phyloP scores from a whole-genome alignment of 345 rosid genomes.

The Ceriops tagal region DNA sequence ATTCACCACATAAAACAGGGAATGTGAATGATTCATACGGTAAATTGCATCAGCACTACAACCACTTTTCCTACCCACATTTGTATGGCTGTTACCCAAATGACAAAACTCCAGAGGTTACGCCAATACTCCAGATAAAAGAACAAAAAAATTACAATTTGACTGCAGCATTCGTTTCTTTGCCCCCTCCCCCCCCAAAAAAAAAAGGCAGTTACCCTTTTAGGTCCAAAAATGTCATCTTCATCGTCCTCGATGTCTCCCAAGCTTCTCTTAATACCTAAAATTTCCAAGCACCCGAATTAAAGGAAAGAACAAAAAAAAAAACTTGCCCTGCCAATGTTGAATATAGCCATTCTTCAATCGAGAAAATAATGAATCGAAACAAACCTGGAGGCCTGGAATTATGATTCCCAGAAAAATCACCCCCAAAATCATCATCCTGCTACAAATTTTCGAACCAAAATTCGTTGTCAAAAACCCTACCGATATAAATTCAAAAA shows the following conservation, averaged over 20 bases:
- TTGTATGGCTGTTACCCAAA: too few species aligned
- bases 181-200: background rate
- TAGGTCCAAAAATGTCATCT: constrained; percentile 79
- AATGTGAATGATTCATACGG: too few species aligned
- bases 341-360: background rate
- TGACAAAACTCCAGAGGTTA: background rate
- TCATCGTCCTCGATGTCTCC: constrained; percentile 91
- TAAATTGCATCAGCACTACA: too few species aligned
- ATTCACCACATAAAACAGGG: too few species aligned
- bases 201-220: constrained; percentile 43
- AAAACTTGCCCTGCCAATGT: background rate
- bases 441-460: constrained; percentile 4
- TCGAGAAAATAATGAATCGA: background rate
- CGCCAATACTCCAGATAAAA: too few species aligned
- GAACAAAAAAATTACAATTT: background rate
- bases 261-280: constrained; percentile 73
- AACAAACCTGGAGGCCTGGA: constrained; percentile 53
- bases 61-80: too few species aligned
- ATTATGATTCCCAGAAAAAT: constrained; percentile 49
- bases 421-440: constrained; percentile 96
- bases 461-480: background rate
- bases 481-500: background rate
- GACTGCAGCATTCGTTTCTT: too few species aligned
- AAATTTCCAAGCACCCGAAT: background rate
- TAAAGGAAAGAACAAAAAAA: too few species aligned